Conservation (phyloP, 805 yeast species). For the Metschnikowia rubicola region DNA sequence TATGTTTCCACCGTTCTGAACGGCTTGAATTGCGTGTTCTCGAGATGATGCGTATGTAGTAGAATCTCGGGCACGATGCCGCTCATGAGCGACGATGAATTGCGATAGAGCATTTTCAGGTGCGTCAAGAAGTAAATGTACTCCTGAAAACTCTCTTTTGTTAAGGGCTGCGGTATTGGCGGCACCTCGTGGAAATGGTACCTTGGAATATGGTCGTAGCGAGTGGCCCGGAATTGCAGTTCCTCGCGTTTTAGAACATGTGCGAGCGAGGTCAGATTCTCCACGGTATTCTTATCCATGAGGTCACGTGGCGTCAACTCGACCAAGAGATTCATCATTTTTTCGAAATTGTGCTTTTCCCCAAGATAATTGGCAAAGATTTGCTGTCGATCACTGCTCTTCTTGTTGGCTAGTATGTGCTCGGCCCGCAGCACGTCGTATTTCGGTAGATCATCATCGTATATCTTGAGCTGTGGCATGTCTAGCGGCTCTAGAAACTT, state of each 20-base stretch:
- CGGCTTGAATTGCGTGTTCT: conserved; percentile 27
- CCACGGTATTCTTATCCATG: conserved; percentile 17
- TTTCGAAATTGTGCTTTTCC: conserved; percentile 28
- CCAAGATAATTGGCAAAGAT: conserved; percentile 25
- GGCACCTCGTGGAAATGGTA: conserved; percentile 32
- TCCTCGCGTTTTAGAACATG: conserved; percentile 23
- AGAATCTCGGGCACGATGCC: conserved; percentile 39
- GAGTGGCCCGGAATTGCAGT: conserved; percentile 10
- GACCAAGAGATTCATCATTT: conserved; percentile 32
- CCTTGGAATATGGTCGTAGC: conserved; percentile 15
- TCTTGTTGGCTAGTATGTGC: conserved; percentile 24
- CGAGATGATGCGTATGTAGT: conserved; percentile 35
- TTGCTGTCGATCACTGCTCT: conserved; percentile 16
- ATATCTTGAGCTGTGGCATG: conserved; percentile 32
- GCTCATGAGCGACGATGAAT: conserved; percentile 30
- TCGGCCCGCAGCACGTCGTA: conserved; percentile 27
- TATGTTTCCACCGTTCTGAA: conserved; percentile 35
- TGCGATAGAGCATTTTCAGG: conserved; percentile 27
- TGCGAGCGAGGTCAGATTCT: conserved; percentile 11
- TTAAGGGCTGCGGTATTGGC: conserved; percentile 27
- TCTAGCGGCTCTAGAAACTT: conserved; percentile 35
- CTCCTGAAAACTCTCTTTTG: conserved; percentile 27
- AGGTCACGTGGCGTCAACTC: conserved; percentile 30
- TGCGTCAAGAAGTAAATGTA: conserved; percentile 39
- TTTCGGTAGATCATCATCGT: conserved; percentile 20